A percentile compares a stretch with the other conserved stretches of the same genome.
These are phyloP conservation scores for Camellia granthamiana DNA, from an alignment of 148 eudicot species.

Conservation along the genomic window DNA sequence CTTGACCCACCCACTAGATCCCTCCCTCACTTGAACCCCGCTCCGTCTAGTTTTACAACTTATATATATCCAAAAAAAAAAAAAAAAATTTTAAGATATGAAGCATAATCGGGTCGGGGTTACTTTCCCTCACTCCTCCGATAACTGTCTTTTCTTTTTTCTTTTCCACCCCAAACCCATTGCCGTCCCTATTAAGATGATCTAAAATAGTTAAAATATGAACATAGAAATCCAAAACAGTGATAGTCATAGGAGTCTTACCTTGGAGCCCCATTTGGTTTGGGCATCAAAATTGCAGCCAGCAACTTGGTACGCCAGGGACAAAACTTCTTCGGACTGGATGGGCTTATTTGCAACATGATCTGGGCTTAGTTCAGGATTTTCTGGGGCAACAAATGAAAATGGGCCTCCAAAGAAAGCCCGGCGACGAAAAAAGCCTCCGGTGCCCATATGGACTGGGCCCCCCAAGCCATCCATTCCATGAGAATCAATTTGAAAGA, in stretches of 20 bases:
- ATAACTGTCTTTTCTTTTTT: no score
- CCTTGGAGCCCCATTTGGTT: slow-evolving; percentile 48
- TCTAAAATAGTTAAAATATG: no score
- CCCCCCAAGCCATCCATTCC: slow-evolving; percentile 76
- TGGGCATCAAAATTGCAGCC: slow-evolving; percentile 28
- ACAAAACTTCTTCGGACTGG: slow-evolving; percentile 21
- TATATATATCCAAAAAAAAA: no score
- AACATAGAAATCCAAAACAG: not conserved
- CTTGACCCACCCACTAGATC: no score
- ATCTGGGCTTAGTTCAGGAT: slow-evolving; percentile 26
- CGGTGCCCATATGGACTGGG: slow-evolving; percentile 62
- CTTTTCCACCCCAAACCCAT: no score
- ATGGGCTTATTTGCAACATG: slow-evolving; percentile 21
- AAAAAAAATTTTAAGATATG: no score
- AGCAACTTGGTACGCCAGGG: slow-evolving; percentile 33
- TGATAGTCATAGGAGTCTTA: not conserved
- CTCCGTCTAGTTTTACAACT: no score
- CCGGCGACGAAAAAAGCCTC: slow-evolving; percentile 62
- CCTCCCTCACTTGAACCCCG: no score
- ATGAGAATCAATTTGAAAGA: slow-evolving; percentile 39
- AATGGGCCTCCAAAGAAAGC: slow-evolving; percentile 50
- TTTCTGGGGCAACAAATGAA: slow-evolving; percentile 20
- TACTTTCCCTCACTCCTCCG: no score
- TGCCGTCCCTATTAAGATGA: no score
- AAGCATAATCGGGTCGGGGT: no score